phyloP scores from a whole-genome alignment of 805 yeast species.

The Hanseniaspora occidentalis region DNA sequence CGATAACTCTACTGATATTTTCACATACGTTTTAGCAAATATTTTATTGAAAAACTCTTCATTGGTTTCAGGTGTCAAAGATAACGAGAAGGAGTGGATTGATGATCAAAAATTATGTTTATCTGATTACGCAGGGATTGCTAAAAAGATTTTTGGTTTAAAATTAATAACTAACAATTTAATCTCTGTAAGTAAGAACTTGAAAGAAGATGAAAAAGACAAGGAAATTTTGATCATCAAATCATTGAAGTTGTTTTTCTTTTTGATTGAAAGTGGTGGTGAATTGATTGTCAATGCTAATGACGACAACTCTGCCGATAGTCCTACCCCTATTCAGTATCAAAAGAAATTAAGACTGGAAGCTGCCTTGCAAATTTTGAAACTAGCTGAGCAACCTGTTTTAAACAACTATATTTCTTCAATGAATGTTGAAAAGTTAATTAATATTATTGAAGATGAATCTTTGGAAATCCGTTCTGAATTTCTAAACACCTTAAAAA shows the following conservation, averaged over 20 bases:
- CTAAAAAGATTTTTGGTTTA: slow-evolving; percentile 40
- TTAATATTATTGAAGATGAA: slow-evolving; percentile 57
- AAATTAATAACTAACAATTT: slow-evolving; percentile 50
- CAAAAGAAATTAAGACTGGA: slow-evolving; percentile 51
- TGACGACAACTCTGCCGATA: slow-evolving; percentile 26
- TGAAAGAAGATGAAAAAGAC: slow-evolving; percentile 26
- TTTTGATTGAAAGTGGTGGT: slow-evolving; percentile 65
- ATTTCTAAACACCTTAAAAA: slow-evolving; percentile 40
- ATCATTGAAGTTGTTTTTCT: slow-evolving; percentile 50
- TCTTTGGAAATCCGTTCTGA: slow-evolving; percentile 39
- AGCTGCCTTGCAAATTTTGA: slow-evolving; percentile 56
- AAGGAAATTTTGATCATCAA: slow-evolving; percentile 41
- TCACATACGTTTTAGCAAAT: slow-evolving; percentile 46
- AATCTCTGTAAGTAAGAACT: slow-evolving; percentile 23
- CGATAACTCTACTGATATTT: slow-evolving; percentile 43
- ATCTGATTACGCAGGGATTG: slow-evolving; percentile 23
- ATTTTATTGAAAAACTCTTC: slow-evolving; percentile 41
- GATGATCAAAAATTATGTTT: slow-evolving; percentile 30
- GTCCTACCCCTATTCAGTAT: slow-evolving; percentile 51
- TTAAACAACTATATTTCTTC: slow-evolving; percentile 43
- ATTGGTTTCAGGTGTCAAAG: slow-evolving; percentile 16
- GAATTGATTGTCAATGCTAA: slow-evolving; percentile 43
- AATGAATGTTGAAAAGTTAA: slow-evolving; percentile 36
- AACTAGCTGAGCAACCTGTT: slow-evolving; percentile 43
- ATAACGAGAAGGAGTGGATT: slow-evolving; percentile 33